Evolutionary conservation across 441 rosid species (phyloP), one percentile per base, ranked within the genome.

Genomic region (Geranium incanum): DNA sequence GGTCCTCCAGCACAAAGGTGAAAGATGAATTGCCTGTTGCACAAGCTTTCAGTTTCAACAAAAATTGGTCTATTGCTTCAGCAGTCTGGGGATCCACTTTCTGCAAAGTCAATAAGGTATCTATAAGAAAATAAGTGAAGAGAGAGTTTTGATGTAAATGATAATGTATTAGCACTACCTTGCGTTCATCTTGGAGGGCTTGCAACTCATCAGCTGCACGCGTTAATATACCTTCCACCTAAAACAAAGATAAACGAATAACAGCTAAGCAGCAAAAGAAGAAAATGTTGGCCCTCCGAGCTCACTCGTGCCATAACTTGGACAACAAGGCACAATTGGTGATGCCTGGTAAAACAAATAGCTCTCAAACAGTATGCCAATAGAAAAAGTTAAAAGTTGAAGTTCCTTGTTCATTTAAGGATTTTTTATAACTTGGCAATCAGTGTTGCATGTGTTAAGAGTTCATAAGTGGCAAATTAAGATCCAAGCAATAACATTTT

Each of bases 161-260:
- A 72, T 23, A 71, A 28, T 1, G 12, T 62, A 33, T 18, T 65
- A 64, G 23, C 71, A 11, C 38, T 70, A 92, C 99, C 96, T 77
- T 92, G 77, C 96, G 90, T 72, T 95, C 97, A 78, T 85, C 91
- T 83, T 95, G 98, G 77, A 95, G 96, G 68, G 92, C 95, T 75
- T 86, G 78, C 52, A 95, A 81, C 82, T 86, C 97, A 85, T 95
- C 89, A 0, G 84, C 90, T 36, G 98, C 97, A 5, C 96, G 88
- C 1, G 82, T 79, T 76, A 95, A 71, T 71, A 89, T 85, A 65
- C 99, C 99, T 80, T 95, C 98, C 59, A 95, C 84, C 99, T 92
- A 68, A 15, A 76, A 71, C 66, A 75, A 65, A 48, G 15, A 69
- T 7, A 55, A 41, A 66, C 2, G 59, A 39, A 41, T 74, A 45